Percentiles rank a stretch among this genome's conserved stretches.
phyloP scores from a whole-genome alignment of 176 grass and related monocot genomes.

The Ensete ventricosum region DNA sequence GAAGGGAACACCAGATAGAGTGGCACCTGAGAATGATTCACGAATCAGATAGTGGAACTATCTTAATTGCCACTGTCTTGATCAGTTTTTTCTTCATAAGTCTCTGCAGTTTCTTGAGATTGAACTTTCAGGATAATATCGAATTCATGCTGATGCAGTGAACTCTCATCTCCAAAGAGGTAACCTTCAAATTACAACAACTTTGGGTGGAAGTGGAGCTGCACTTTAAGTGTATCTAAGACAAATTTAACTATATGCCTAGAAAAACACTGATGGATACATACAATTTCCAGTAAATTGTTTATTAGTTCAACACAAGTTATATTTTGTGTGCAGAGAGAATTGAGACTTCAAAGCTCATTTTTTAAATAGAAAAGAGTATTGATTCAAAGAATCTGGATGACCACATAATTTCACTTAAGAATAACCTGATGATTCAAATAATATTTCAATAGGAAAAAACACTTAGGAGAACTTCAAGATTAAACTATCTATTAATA shows the following conservation, averaged over 20 bases:
- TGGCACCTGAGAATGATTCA: background rate
- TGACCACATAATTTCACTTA: too few relatives aligned
- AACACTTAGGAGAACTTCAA: too few relatives aligned
- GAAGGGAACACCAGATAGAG: background rate
- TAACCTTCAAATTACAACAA: conserved; percentile 21
- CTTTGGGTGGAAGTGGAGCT: background rate
- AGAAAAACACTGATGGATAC: background rate
- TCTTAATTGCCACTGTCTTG: conserved; percentile 3
- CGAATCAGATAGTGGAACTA: background rate
- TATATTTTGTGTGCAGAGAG: background rate
- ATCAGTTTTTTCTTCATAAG: conserved; percentile 27
- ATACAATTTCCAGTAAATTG: background rate
- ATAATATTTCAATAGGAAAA: too few relatives aligned
- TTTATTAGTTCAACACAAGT: background rate
- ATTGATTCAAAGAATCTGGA: too few relatives aligned
- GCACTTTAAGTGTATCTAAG: background rate
- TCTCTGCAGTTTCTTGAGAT: conserved; percentile 27
- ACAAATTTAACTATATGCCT: background rate
- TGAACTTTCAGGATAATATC: conserved; percentile 32
- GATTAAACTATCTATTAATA: too few relatives aligned
- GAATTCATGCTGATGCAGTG: conserved; percentile 31
- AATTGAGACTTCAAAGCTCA: background rate
- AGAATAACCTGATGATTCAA: too few relatives aligned
- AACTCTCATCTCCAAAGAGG: conserved; percentile 31
- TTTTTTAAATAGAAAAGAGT: background rate